These are phyloP conservation scores for Colletotrichum tofieldiae DNA, from an alignment of 2,329 filamentous ascomycete species.

Conservation along the genomic window DNA sequence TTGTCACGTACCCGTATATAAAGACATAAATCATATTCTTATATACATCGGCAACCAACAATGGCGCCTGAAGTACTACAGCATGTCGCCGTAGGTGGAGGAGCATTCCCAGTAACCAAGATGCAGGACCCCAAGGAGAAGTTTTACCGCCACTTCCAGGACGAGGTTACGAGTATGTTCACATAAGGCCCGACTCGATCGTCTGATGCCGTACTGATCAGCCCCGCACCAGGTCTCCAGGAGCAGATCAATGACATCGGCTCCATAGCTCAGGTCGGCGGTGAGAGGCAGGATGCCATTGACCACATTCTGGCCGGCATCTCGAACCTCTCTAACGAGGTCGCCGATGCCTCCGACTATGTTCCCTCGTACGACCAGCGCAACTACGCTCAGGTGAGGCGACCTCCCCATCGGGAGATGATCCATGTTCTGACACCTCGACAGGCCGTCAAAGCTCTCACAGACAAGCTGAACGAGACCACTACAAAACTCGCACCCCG, in stretches of 20 bases:
- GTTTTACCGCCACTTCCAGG: slow-evolving; percentile 89
- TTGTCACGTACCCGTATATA: neutral
- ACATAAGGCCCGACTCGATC: neutral
- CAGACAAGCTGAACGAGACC: slow-evolving; percentile 82
- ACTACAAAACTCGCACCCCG: slow-evolving; percentile 79
- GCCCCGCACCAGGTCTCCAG: slow-evolving; percentile 74
- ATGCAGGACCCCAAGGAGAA: slow-evolving; percentile 77
- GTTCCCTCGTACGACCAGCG: slow-evolving; percentile 92
- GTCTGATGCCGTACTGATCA: slow-evolving; percentile 6
- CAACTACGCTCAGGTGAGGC: slow-evolving; percentile 81
- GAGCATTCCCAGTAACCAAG: slow-evolving; percentile 45
- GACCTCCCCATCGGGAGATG: neutral
- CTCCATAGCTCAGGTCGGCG: slow-evolving; percentile 71
- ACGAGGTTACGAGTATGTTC: slow-evolving; percentile 77
- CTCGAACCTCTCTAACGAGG: slow-evolving; percentile 84
- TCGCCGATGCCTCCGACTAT: slow-evolving; percentile 86
- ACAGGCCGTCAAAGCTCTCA: slow-evolving; percentile 84
- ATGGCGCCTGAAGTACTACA: slow-evolving; percentile 45
- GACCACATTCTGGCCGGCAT: slow-evolving; percentile 87
- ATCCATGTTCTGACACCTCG: slow-evolving; percentile 13
- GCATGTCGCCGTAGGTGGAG: slow-evolving; percentile 33
- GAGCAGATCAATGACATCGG: slow-evolving; percentile 48
- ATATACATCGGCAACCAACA: slow-evolving; percentile 2
- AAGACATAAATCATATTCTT: slow-evolving; percentile 1
- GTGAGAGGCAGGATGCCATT: slow-evolving; percentile 85